Percentiles rank a stretch among this genome's conserved stretches.
These are phyloP conservation scores for Xylaria hypoxylon DNA, from an alignment of 2,329 filamentous ascomycete species.

Conservation along the genomic window DNA sequence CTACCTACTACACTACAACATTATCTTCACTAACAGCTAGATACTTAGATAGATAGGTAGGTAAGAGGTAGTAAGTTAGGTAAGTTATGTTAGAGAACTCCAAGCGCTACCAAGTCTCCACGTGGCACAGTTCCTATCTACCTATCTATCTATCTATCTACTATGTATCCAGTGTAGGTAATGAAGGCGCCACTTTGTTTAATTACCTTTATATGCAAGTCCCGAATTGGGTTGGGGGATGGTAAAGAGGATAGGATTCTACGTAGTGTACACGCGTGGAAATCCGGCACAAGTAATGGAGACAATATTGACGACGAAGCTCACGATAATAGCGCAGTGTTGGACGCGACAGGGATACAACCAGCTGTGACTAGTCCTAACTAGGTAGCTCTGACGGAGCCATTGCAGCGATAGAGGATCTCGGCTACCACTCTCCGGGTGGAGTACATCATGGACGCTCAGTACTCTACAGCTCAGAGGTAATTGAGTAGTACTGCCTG, in stretches of 20 bases:
- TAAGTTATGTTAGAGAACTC: background rate
- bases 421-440: conserved; percentile 20
- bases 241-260: background rate
- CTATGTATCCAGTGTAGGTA: too few species aligned
- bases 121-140: too few species aligned
- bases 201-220: too few species aligned
- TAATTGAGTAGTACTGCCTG: background rate
- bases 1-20: background rate
- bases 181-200: too few species aligned
- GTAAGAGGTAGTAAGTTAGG: background rate
- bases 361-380: conserved; percentile 2
- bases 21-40: background rate
- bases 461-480: too few species aligned
- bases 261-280: background rate
- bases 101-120: background rate
- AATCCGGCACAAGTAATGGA: background rate
- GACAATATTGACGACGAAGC: conserved; percentile 29
- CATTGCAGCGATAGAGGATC: conserved; percentile 20
- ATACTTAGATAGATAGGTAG: background rate
- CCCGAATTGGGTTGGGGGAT: background rate
- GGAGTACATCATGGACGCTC: background rate
- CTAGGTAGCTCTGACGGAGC: conserved; percentile 29
- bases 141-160: too few species aligned
- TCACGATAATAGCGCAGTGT: conserved; percentile 38
- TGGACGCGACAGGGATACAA: conserved; percentile 23